Percentiles rank a stretch among this genome's conserved stretches.
Conservation (phyloP, 2,329 filamentous ascomycete genomes). For the Cladosporium sp. region DNA sequence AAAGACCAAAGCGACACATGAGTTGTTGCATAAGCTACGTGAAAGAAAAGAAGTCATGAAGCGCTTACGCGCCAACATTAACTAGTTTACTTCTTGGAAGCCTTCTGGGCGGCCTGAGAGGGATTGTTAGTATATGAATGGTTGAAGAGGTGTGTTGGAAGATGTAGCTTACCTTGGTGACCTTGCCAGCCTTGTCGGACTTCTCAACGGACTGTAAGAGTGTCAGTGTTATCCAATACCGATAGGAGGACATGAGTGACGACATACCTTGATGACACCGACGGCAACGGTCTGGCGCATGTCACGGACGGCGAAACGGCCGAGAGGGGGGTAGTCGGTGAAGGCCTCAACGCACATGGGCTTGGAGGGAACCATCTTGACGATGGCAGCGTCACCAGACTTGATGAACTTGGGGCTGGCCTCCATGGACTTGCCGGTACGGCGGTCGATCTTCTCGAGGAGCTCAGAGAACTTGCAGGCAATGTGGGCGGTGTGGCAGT, state of each 20-base stretch:
- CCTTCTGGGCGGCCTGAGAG: slow-evolving; percentile 29
- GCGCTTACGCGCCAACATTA: not conserved
- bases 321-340: slow-evolving; percentile 98
- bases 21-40: too few relatives aligned
- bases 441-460: slow-evolving; percentile 99
- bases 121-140: not conserved
- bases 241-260: slow-evolving; percentile 52
- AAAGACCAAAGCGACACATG: slow-evolving; percentile 22
- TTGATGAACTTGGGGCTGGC: slow-evolving; percentile 98
- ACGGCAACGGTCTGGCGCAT: slow-evolving; percentile 84
- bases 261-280: slow-evolving; percentile 89
- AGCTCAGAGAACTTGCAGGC: slow-evolving; percentile 99
- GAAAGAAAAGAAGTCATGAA: slow-evolving; percentile 10
- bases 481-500: slow-evolving; percentile 99
- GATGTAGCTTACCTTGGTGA: slow-evolving; percentile 42
- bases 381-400: slow-evolving; percentile 99
- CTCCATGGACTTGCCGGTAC: slow-evolving; percentile 98
- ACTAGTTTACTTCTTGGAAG: slow-evolving; percentile 35
- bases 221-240: not conserved
- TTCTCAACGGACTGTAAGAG: slow-evolving; percentile 36
- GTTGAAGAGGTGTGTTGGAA: not conserved
- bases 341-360: slow-evolving; percentile 99
- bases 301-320: slow-evolving; percentile 99
- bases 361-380: slow-evolving; percentile 99
- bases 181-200: slow-evolving; percentile 48